A percentile compares a stretch with the other conserved stretches of the same genome.
phyloP scores from a whole-genome alignment of 1,284 basidiomycete species.

The Sporisorium scitamineum region DNA sequence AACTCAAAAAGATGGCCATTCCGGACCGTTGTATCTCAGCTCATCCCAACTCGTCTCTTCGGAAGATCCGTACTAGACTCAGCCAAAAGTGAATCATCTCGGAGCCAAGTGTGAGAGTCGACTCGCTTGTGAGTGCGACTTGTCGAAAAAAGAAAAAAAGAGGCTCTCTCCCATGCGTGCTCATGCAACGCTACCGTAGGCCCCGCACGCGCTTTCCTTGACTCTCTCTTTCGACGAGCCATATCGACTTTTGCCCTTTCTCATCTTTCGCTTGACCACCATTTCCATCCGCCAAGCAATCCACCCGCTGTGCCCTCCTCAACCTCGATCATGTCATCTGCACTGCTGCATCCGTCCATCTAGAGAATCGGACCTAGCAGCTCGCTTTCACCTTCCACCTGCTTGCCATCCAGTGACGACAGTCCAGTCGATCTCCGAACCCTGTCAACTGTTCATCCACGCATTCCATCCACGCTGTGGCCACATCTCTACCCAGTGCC shows the following conservation, averaged over 20 bases:
- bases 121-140: neutral
- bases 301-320: neutral
- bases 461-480: neutral
- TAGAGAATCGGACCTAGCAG: neutral
- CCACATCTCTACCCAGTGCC: neutral
- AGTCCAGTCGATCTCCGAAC: neutral
- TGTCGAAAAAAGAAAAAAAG: neutral
- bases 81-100: neutral
- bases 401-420: neutral
- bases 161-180: neutral
- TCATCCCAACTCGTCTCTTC: neutral
- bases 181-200: slow-evolving; percentile 7
- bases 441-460: neutral
- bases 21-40: neutral
- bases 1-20: neutral
- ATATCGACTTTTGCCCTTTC: slow-evolving; percentile 28
- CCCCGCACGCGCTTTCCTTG: slow-evolving; percentile 4
- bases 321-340: slow-evolving; percentile 18
- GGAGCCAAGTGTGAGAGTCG: neutral
- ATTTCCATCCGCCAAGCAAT: slow-evolving; percentile 18
- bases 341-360: slow-evolving; percentile 4
- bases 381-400: neutral
- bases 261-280: slow-evolving; percentile 1
- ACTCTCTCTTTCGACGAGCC: slow-evolving; percentile 30
- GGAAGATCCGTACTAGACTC: neutral